Evolutionary conservation across 345 rosid species (phyloP).

Genomic region (Euphorbia peplus): DNA sequence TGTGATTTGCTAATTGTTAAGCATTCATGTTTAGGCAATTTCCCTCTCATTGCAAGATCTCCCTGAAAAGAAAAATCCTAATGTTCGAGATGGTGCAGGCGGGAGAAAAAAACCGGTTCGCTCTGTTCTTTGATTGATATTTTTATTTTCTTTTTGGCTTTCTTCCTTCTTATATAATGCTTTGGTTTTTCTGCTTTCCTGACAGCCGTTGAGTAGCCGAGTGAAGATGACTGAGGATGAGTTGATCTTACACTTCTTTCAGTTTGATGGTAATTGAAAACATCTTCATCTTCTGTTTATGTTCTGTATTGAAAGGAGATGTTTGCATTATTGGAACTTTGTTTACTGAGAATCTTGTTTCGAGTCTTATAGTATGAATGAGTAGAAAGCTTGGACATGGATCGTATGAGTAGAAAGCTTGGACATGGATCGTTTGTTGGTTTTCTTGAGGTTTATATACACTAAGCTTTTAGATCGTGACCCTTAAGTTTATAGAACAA

Average conservation of each 20-base stretch:
- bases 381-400: not conserved
- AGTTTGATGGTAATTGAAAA: slow-evolving; percentile 65
- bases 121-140: slow-evolving; percentile 8
- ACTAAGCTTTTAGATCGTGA: too few species aligned
- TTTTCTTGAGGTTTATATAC: not conserved
- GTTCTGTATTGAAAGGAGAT: not conserved
- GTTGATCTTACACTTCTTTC: slow-evolving; percentile 63
- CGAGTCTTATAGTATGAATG: not conserved
- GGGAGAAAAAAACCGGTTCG: slow-evolving; percentile 52
- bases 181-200: slow-evolving; percentile 16
- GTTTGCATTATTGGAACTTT: not conserved
- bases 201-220: slow-evolving; percentile 49
- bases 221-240: slow-evolving; percentile 84
- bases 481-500: not conserved
- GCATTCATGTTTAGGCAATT: slow-evolving; percentile 49
- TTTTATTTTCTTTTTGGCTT: not conserved
- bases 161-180: slow-evolving; percentile 1
- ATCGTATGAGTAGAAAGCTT: not conserved
- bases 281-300: not conserved
- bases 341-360: not conserved
- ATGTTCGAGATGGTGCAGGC: slow-evolving; percentile 19
- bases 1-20: slow-evolving; percentile 1
- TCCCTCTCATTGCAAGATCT: slow-evolving; percentile 64
- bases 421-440: not conserved
- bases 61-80: slow-evolving; percentile 26